Base-by-base conservation (phyloP, 345 rosid genomes). In the Excoecaria cochinchinensis region DNA sequence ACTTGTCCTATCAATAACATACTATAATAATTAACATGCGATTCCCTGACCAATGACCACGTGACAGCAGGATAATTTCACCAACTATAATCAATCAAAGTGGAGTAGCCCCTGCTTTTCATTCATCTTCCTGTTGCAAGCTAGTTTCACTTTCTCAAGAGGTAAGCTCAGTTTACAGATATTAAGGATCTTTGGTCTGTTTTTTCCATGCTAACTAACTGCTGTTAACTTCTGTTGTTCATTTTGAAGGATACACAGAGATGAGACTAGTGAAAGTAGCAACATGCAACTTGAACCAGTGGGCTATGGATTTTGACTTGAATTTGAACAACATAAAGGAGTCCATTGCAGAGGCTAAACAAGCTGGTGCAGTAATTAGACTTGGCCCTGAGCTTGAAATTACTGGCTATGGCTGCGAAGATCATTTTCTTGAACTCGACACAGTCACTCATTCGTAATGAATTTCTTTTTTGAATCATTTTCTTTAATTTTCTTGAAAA, bases 371-470 rank as follows among this genome's bases (percentile, higher is more conserved):
- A 25, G 90, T 82, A 38, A 90, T 95, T 52, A 77, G 99, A 81
- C 97, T 93, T 55, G 98, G 99, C 21, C 97, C 99, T 4, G 98
- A 95, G 91, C 98, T 95, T 24, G 99, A 95, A 82, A 74, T 93
- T 81, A 87, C 97, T 69, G 99, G 98, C 72, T 95, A 95, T 82
- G 98, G 99, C 79, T 93, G 98, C n/a, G 99, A 95, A 83, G 98
- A 95, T 79, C 99, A 95, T 77, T 95, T 95, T 83, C 78, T 95
- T 81, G 98, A 95, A 78, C 94, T 93, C 1, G 99, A 95, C 56
- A 95, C 99, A 13, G 65, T 90, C 82, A 66, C 86, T 76, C 99
- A 93, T 55, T 85, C 95, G 97, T 95, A 13, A 51, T 51, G 69
- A 38, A 39, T 73, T 67, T n/a, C 16, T 68, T 40, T 69, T 47